Conservation (phyloP, 805 yeast genomes). For the Saturnispora sanitii region DNA sequence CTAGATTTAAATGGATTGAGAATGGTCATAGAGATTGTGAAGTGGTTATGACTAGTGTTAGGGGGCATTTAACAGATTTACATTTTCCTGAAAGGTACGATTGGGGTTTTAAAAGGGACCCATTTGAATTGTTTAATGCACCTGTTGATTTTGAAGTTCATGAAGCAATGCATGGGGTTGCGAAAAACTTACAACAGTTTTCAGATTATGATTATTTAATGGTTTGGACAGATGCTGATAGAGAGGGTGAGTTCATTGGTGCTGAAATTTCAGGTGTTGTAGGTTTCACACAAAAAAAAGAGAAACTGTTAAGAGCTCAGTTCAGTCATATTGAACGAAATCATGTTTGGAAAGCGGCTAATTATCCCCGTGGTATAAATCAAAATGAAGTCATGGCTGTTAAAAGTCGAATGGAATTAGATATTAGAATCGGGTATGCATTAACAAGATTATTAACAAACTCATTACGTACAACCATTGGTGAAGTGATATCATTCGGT, state of each 20-base stretch:
- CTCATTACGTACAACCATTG: conserved; percentile 16
- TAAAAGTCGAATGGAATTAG: conserved; percentile 74
- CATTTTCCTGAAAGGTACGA: conserved; percentile 55
- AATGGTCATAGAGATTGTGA: conserved; percentile 46
- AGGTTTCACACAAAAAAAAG: conserved; percentile 38
- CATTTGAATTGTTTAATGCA: conserved; percentile 61
- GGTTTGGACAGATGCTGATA: conserved; percentile 98
- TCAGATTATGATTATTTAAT: conserved; percentile 50
- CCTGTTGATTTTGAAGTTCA: conserved; percentile 27
- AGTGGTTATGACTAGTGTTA: conserved; percentile 77
- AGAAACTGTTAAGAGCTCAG: conserved; percentile 62
- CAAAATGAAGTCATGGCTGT: conserved; percentile 74
- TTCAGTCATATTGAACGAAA: conserved; percentile 78
- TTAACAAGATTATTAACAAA: conserved; percentile 75
- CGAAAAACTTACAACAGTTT: conserved; percentile 57
- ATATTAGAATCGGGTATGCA: conserved; percentile 79
- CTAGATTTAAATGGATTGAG: conserved; percentile 50
- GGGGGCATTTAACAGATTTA: conserved; percentile 68
- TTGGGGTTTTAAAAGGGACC: conserved; percentile 61
- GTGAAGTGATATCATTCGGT: conserved; percentile 60
- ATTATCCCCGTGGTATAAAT: conserved; percentile 53
- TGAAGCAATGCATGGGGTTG: conserved; percentile 35
- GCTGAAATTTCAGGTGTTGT: conserved; percentile 68
- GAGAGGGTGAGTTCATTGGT: conserved; percentile 94
- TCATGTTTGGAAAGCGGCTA: conserved; percentile 72